Evolutionary conservation across 495 filamentous ascomycete genomes (phyloP).

Genomic region (Gamarada debralockiae): DNA sequence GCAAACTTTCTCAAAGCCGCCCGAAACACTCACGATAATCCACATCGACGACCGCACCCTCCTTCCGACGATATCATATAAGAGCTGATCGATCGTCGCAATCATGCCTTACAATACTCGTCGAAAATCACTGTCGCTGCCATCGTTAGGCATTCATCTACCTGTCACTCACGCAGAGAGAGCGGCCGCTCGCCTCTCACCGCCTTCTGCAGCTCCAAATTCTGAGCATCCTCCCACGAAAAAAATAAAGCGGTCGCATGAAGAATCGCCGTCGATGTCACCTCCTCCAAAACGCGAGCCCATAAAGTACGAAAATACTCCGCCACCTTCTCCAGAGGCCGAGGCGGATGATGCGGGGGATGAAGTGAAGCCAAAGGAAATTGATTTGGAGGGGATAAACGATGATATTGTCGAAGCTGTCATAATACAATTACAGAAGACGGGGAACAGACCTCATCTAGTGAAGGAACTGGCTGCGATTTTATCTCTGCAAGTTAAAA

Average conservation of each 20-base stretch:
- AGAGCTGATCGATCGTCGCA: slow-evolving; percentile 3
- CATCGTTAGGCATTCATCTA: slow-evolving; percentile 88
- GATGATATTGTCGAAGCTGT: slow-evolving; percentile 94
- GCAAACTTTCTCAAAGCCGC: background rate
- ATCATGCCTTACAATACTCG: slow-evolving; percentile 97
- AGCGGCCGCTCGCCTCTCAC: slow-evolving; percentile 47
- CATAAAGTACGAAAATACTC: slow-evolving; percentile 67
- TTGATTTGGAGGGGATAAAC: slow-evolving; percentile 85
- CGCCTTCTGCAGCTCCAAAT: slow-evolving; percentile 53
- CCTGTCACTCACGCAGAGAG: slow-evolving; percentile 67
- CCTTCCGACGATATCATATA: slow-evolving; percentile 7
- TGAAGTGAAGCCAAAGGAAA: slow-evolving; percentile 42
- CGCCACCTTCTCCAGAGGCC: slow-evolving; percentile 73
- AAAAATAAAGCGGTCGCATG: slow-evolving; percentile 81
- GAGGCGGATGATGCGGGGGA: slow-evolving; percentile 19
- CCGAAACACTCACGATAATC: background rate
- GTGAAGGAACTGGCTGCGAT: slow-evolving; percentile 91
- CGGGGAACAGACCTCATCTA: slow-evolving; percentile 87
- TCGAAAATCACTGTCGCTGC: slow-evolving; percentile 92
- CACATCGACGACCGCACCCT: background rate
- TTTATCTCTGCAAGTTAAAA: slow-evolving; percentile 69
- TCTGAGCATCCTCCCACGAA: slow-evolving; percentile 66
- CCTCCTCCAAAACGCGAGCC: slow-evolving; percentile 41
- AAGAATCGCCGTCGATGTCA: slow-evolving; percentile 49
- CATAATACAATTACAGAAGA: slow-evolving; percentile 85